Evolutionary conservation across 805 yeast species (phyloP), one percentile per base, ranked within the genome.

Genomic region (Barnettozyma siamensis): DNA sequence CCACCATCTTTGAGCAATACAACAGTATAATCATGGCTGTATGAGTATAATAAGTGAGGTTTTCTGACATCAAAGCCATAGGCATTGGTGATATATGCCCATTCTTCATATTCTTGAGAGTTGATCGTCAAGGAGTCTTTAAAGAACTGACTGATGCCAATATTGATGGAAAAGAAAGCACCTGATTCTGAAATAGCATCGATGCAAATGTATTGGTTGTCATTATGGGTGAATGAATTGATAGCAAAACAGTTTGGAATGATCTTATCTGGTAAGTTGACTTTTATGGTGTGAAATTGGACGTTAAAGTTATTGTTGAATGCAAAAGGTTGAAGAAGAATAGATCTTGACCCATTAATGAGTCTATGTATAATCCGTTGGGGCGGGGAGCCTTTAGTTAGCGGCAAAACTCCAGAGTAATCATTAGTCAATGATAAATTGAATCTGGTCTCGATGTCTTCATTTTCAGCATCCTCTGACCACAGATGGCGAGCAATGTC

Each of bases 1-100:
- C 89, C 87, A 20, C 97, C 96, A 62, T 89, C 95, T 33, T 71
- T 69, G 37, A 88, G 65, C 5, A 87, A 69, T 0, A 83, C 76
- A 3, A 88, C 57, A 8, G 78, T 55, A 34, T 72, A 68, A 3
- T 55, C 51, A 0, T 63, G 46, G 26, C 75, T 69, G 13, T 79
- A 59, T 1, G 81, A 58, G 37, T 69, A 64, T 45, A 83, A 51
- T 17, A 70, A 60, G 33, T 75, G 73, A 2, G 91, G 88, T 19
- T 62, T 60, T 51, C 83, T 68, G 6, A 75, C 55, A 26, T 74
- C 76, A 49, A 81, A 78, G 7, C 77, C 72, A 58, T 81, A 84
- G 1, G 93, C 89, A 29, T 75, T 73, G 7, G 84, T 73, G 40
- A 80, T 76, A 44, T 69, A 69, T 41, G 86, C 77, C 93, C 94